Evolutionary conservation across 768 basidiomycete species (phyloP), one percentile per base, ranked within the genome.

Genomic region (Pisolithus albus): DNA sequence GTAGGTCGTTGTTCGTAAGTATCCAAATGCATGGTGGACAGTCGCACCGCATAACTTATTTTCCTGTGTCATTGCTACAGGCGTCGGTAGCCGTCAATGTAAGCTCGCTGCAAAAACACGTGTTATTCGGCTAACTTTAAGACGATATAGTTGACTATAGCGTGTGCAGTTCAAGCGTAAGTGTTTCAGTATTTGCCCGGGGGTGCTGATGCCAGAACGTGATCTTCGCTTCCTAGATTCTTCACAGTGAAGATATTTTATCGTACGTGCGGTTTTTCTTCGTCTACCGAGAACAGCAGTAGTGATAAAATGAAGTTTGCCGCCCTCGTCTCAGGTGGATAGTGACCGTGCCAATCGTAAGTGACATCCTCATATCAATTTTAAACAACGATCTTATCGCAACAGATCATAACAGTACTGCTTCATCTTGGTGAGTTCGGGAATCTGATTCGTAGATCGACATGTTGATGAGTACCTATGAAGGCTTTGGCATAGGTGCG

Each of bases 1-100:
- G n/a, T 45, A 45, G 43, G 43, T 45, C 43, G 26, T 45, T 45
- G 28, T 45, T 45, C 24, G 43, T 45, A 45, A 45, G 43, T 9
- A 18, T 45, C 18, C 34, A 34, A 15, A 13, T 34, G 5, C 13
- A 34, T 13, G 34, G 13, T 34, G 13, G 34, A 34, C 11, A 15
- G 34, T 34, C 34, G 34, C 13, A 34, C 34, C 11, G 34, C 13
- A 13, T 34, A 34, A 34, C 34, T 15, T 13, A 34, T 34, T 11
- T 15, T 34, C 34, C 13, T 34, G 5, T 34, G 34, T 18, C 43
- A 28, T 45, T 7, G 7, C 13, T 16, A 19, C 18, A 45, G 43
- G 43, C 24, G n/a, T 45, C 43, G 7, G 43, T 45, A 26, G 43
- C 43, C 24, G 43, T 45, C 24, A 45, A 45, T 28, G 43, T 45